Base-by-base conservation (phyloP, 805 yeast species). In the Starmerella vitae region DNA sequence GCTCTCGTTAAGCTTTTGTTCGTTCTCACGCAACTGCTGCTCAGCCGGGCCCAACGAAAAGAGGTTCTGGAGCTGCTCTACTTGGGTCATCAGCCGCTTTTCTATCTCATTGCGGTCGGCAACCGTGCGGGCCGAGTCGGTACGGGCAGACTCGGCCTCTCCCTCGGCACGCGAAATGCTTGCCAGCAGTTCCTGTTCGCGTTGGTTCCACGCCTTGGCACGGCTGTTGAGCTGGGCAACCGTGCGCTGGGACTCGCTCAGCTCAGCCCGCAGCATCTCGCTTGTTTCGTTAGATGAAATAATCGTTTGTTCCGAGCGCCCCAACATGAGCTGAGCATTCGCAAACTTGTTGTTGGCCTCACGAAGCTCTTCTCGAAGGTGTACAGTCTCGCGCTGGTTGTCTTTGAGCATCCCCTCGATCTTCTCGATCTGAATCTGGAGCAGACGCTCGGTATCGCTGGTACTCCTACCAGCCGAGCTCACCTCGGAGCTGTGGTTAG, bases 381-480 rank as follows among this genome's bases (percentile, higher is more conserved):
- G 48, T 20, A 54, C 52, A 38, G 43, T 45, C 36, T 58, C 58
- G 15, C 38, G 49, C 18, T 61, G 61, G 28, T 56, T 57, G n/a
- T 57, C 55, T 26, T 50, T 51, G 18, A 50, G 48, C n/a, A 55
- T 48, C 31, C 38, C 50, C 37, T 48, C 48, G 34, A 49, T 55
- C 5, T 34, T 43, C 12, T 36, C 45, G 28, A 45, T 43, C 32
- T 47, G 56, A n/a, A 28, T 41, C 19, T 53, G 43, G 47, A 49
- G 9, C 41, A 32, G 27, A 6, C 24, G n/a, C 14, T 33, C 32
- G 7, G 32, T 30, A 5, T 15, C 20, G 20, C 9, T 8, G 26
- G 26, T 12, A 22, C 26, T 22, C 26, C 10, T 12, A 7, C 12
- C 10, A 12, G 26, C 26, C 7, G 7, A 8, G 10, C 10, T 12